A percentile compares a stretch with the other conserved stretches of the same genome.
Evolutionary conservation across 176 grass and related monocot genomes (phyloP).

Genomic region (Urochloa ruziziensis): DNA sequence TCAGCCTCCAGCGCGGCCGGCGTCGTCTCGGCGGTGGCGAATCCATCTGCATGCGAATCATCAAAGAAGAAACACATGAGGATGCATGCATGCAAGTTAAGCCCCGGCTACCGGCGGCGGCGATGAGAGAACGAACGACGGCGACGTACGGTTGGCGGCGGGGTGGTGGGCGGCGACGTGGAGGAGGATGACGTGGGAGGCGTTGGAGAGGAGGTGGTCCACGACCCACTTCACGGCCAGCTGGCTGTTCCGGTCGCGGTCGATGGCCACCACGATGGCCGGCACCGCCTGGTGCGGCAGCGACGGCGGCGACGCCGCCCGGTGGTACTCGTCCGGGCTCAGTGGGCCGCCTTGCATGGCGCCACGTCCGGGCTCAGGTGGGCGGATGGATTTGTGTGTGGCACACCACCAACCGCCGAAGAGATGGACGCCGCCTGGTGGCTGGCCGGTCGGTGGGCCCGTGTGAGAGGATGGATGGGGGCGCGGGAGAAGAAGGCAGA

Average conservation of each 20-base stretch:
- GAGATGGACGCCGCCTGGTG: background rate
- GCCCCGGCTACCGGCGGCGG: too few relatives aligned
- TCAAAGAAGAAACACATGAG: background rate
- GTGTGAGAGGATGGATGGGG: background rate
- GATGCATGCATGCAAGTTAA: too few relatives aligned
- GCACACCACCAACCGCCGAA: too few relatives aligned
- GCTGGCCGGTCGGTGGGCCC: slow-evolving; percentile 1
- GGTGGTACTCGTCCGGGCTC: slow-evolving; percentile 38
- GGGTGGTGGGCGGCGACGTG: slow-evolving; percentile 54
- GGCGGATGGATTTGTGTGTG: too few relatives aligned
- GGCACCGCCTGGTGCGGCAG: slow-evolving; percentile 27
- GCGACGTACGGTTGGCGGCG: slow-evolving; percentile 52
- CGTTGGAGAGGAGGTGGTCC: slow-evolving; percentile 63
- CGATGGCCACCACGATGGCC: slow-evolving; percentile 48
- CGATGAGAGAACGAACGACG: background rate
- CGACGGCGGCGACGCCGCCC: slow-evolving; percentile 4
- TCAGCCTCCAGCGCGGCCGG: slow-evolving; percentile 59
- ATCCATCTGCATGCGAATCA: slow-evolving; percentile 42
- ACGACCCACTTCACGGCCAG: slow-evolving; percentile 78
- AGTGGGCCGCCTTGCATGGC: slow-evolving; percentile 40
- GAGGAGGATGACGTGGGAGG: slow-evolving; percentile 57
- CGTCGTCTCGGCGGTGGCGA: slow-evolving; percentile 49
- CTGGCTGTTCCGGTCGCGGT: slow-evolving; percentile 76
- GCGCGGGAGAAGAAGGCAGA: slow-evolving; percentile 22
- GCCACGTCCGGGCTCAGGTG: background rate